A percentile compares a stretch with the other conserved stretches of the same genome.
Evolutionary conservation across 306 rosid species (phyloP).

Genomic region (barrel medic (Medicago truncatula)): MtrunA17r5.0-ANR NC_053044.1:45954501-45955000

Average conservation of each 20-base stretch:
- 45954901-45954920: too few species aligned
- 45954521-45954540: neutral
- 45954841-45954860: too few species aligned
- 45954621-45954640: neutral
- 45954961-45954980: neutral
- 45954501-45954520: neutral
- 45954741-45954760: too few species aligned
- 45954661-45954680: too few species aligned
- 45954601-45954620: neutral
- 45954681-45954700: too few species aligned
- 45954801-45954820: neutral
- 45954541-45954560: neutral
- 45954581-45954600: neutral
- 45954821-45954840: neutral
- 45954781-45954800: too few species aligned
- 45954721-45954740: neutral
- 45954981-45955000: too few species aligned
- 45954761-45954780: too few species aligned
- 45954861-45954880: too few species aligned
- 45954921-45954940: neutral
- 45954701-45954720: neutral
- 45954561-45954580: too few species aligned
- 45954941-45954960: neutral
- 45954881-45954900: too few species aligned
- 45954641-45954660: neutral